Evolutionary conservation across 2,329 filamentous ascomycete species (phyloP), one percentile per base, ranked within the genome.

Genomic region (Thielaviopsis euricoi): DNA sequence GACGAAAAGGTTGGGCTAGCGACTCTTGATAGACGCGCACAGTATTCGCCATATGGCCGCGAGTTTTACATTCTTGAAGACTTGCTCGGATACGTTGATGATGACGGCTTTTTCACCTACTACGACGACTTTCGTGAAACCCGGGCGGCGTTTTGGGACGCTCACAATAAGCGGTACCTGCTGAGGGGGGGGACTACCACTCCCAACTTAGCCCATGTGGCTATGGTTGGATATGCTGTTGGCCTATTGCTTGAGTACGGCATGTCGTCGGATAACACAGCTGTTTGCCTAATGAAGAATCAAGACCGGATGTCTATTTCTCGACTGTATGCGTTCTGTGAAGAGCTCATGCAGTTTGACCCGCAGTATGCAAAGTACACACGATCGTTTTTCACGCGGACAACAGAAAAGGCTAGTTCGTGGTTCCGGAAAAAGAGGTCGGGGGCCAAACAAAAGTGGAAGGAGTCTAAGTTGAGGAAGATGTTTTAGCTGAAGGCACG

Each of bases 61-160:
- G 53, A 55, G 37, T 55, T 55, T 23, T 55, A 48, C 40, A 55
- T 55, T n/a, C 46, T 55, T 1, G 53, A 55, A 37, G 53, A 55
- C 23, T 43, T 55, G 17, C 43, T 55, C 23, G 53, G 53, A 15
- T 48, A 55, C 25, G 43, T 48, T 48, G n/a, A 55, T 21, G 40
- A 55, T 21, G 26, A 55, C 29, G 29, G 29, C 10, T 55, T 55
- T 37, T 55, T 55, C 40, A 55, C 25, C 22, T 55, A 55, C 19
- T 26, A 55, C 17, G 6, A 22, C 12, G 53, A 23, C 37, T 43
- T 48, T 10, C 17, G 33, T 15, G 17, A 55, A 10, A 23, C 46
- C 10, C 33, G 26, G 15, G 25, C 15, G 3, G 23, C 53, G 12
- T 55, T 55, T 48, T 55, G 40, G 53, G 46, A 55, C 15, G 46